Percentiles rank a stretch among this genome's conserved stretches.
Evolutionary conservation across 257 asterid genomes (phyloP).

Genomic region (Craterostigma plantagineum): DNA sequence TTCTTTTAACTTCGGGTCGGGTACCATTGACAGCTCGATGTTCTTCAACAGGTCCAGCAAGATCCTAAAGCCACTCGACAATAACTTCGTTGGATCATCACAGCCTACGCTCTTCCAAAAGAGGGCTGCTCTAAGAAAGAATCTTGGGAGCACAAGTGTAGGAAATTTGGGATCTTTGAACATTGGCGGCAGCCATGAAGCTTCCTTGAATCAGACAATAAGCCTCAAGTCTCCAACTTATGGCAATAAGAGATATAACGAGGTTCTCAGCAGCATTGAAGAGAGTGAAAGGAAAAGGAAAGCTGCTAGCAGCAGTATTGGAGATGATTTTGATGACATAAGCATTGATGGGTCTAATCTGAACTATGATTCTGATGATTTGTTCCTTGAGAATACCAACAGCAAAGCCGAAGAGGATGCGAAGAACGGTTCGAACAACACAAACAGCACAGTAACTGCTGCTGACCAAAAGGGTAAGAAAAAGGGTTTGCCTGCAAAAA

Average conservation of each 20-base stretch:
- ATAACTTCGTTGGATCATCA: conserved; percentile 21
- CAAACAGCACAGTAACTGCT: conserved; percentile 1
- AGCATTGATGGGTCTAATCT: conserved; percentile 55
- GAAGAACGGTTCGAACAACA: neutral
- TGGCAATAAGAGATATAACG: conserved; percentile 11
- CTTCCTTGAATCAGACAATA: conserved; percentile 7
- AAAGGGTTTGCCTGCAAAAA: conserved; percentile 89
- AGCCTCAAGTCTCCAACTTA: too few relatives aligned
- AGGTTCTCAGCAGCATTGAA: conserved; percentile 10
- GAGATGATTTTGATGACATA: conserved; percentile 55
- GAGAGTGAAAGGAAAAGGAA: conserved; percentile 36
- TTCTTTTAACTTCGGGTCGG: conserved; percentile 5
- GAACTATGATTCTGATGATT: conserved; percentile 66
- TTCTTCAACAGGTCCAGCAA: conserved; percentile 45
- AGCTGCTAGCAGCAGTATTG: conserved; percentile 49
- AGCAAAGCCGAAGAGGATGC: conserved; percentile 8
- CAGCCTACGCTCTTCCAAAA: conserved; percentile 88
- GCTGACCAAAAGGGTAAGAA: conserved; percentile 34
- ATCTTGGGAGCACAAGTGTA: conserved; percentile 11
- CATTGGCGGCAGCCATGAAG: conserved; percentile 18
- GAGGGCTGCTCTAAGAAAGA: conserved; percentile 69
- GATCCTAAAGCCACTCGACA: conserved; percentile 64
- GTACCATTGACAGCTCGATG: conserved; percentile 10
- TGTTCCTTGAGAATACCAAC: conserved; percentile 19
- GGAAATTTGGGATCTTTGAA: conserved; percentile 24